Conservation (phyloP, 176 grass and related monocot species). For the Triticum urartu region DNA sequence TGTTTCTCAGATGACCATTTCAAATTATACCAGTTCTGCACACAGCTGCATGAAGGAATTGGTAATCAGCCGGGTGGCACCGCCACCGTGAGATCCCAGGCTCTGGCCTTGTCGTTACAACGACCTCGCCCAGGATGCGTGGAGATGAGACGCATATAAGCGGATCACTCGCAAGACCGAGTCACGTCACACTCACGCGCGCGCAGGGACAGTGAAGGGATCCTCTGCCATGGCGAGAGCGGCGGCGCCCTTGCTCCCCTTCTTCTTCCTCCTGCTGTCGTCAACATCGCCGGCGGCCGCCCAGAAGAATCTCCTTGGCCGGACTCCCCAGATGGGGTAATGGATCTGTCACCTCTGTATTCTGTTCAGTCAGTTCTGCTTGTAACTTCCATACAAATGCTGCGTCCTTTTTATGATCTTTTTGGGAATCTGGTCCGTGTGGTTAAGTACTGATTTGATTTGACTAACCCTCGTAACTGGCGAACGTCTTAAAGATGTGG, state of each 20-base stretch:
- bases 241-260: not conserved
- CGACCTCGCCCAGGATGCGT: not conserved
- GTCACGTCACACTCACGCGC: no score
- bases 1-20: no score
- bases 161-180: not conserved
- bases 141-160: no score
- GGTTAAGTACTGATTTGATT: no score
- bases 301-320: constrained; percentile 40
- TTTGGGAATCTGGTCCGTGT: not conserved
- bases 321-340: constrained; percentile 66
- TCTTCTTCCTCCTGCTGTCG: not conserved
- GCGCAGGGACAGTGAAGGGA: not conserved
- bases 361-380: not conserved
- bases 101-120: no score
- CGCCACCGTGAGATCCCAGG: no score
- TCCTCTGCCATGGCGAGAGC: constrained; percentile 8
- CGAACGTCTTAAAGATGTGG: no score
- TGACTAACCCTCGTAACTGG: no score
- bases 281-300: not conserved
- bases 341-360: not conserved
- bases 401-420: not conserved
- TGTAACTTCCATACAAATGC: not conserved
- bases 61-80: no score
- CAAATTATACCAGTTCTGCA: no score
- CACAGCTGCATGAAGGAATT: no score